A percentile compares a stretch with the other conserved stretches of the same genome.
Evolutionary conservation across 2,329 filamentous ascomycete species (phyloP).

Genomic region (Colletotrichum truncatum): DNA sequence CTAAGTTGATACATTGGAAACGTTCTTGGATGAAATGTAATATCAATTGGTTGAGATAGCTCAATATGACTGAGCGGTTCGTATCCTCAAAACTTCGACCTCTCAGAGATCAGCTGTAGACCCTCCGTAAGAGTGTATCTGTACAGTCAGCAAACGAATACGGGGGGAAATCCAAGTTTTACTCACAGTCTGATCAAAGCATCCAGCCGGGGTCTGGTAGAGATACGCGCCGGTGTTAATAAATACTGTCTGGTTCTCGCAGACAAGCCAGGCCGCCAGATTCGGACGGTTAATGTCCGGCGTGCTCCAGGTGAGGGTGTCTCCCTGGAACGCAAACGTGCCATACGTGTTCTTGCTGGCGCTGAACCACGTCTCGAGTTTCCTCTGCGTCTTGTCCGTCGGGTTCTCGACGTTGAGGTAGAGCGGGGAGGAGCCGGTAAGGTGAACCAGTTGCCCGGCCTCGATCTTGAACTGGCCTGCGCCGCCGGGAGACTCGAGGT

Average conservation of each 20-base stretch:
- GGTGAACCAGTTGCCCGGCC: slow-evolving; percentile 63
- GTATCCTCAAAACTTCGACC: background rate
- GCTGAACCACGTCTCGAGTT: slow-evolving; percentile 60
- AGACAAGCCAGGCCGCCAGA: slow-evolving; percentile 67
- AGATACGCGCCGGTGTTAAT: slow-evolving; percentile 68
- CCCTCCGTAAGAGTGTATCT: slow-evolving; percentile 31
- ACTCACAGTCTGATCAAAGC: slow-evolving; percentile 66
- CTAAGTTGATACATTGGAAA: too few species aligned
- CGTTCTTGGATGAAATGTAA: too few species aligned
- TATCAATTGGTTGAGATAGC: too few species aligned
- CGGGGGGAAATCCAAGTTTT: too few species aligned
- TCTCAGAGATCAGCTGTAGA: slow-evolving; percentile 25
- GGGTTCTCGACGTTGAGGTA: slow-evolving; percentile 59
- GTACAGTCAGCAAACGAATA: background rate
- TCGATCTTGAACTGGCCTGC: slow-evolving; percentile 68
- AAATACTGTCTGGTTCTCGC: slow-evolving; percentile 58
- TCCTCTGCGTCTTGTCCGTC: slow-evolving; percentile 53
- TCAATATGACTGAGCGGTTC: background rate
- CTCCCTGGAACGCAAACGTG: slow-evolving; percentile 65
- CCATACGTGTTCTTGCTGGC: slow-evolving; percentile 62
- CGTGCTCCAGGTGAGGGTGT: slow-evolving; percentile 64
- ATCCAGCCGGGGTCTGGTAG: slow-evolving; percentile 66
- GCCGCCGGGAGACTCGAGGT: slow-evolving; percentile 59
- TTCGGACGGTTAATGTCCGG: slow-evolving; percentile 61
- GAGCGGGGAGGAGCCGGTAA: slow-evolving; percentile 50